Evolutionary conservation across 83 land plant genomes (phyloP).

Genomic region (Picea mariana): DNA sequence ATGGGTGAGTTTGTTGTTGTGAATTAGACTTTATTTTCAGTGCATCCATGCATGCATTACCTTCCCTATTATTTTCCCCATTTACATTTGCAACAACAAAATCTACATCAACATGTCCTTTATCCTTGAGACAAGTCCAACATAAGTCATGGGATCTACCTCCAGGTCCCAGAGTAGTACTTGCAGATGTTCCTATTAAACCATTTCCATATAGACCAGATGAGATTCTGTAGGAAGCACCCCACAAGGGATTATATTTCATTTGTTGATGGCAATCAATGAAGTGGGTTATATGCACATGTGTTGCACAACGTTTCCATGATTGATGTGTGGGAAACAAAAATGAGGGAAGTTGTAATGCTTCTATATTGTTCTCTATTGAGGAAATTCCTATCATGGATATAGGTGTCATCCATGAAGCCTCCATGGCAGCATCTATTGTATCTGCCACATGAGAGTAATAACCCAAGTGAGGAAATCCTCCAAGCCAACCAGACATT

Average conservation of each 20-base stretch:
- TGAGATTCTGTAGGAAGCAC: neutral
- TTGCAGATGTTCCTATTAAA: neutral
- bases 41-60: neutral
- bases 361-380: neutral
- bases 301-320: constrained; percentile 10
- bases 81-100: neutral
- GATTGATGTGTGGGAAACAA: neutral
- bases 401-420: neutral
- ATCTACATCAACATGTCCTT: neutral
- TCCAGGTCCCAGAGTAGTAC: neutral
- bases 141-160: too few species aligned
- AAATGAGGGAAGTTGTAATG: constrained; percentile 7
- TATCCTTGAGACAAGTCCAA: neutral
- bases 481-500: too few species aligned
- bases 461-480: neutral
- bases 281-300: constrained; percentile 7
- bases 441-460: neutral
- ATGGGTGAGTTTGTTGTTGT: neutral
- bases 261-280: constrained; percentile 6
- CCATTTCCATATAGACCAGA: constrained; percentile 1
- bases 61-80: constrained; percentile 1
- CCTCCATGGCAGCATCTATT: neutral
- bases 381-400: neutral
- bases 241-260: constrained; percentile 9
- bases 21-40: neutral